A percentile compares a stretch with the other conserved stretches of the same genome.
Evolutionary conservation across 2,329 filamentous ascomycete species (phyloP).

Genomic region (Coleophoma cylindrospora): DNA sequence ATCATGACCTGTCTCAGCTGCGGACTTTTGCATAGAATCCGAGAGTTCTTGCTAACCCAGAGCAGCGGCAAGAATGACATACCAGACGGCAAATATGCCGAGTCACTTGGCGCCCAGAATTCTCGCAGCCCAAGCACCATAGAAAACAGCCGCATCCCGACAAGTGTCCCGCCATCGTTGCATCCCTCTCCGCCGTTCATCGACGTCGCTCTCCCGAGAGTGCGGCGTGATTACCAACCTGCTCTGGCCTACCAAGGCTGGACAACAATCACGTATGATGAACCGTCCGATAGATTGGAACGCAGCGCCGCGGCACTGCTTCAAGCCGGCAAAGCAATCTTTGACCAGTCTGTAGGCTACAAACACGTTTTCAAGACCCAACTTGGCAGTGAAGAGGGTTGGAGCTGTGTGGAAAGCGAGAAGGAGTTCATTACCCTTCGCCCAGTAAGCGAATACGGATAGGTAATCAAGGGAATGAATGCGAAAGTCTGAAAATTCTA

Average conservation of each 20-base stretch:
- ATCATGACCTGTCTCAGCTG: neutral
- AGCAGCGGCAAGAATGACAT: neutral
- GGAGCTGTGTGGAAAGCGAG: conserved; percentile 18
- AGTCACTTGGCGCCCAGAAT: neutral
- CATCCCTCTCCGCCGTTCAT: neutral
- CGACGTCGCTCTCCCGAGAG: conserved; percentile 9
- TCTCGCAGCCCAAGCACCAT: neutral
- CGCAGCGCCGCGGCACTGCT: conserved; percentile 13
- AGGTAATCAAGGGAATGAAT: too few species aligned
- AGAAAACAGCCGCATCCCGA: neutral
- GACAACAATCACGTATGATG: conserved; percentile 13
- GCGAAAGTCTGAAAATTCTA: too few species aligned
- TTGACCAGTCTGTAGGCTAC: conserved; percentile 13
- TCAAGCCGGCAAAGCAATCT: conserved; percentile 15
- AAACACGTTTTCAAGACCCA: conserved; percentile 15
- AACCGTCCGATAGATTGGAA: conserved; percentile 9
- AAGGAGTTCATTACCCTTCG: conserved; percentile 21
- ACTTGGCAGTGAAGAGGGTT: conserved; percentile 18
- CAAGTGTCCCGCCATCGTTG: neutral
- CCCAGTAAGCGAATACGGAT: too few species aligned
- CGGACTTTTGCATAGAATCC: neutral
- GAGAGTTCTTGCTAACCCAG: neutral
- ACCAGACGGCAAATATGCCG: neutral
- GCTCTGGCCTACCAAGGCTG: conserved; percentile 18
- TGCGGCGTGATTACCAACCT: conserved; percentile 11